Conservation (phyloP, 2,329 filamentous ascomycete genomes). For the Pseudopyricularia javanii region DNA sequence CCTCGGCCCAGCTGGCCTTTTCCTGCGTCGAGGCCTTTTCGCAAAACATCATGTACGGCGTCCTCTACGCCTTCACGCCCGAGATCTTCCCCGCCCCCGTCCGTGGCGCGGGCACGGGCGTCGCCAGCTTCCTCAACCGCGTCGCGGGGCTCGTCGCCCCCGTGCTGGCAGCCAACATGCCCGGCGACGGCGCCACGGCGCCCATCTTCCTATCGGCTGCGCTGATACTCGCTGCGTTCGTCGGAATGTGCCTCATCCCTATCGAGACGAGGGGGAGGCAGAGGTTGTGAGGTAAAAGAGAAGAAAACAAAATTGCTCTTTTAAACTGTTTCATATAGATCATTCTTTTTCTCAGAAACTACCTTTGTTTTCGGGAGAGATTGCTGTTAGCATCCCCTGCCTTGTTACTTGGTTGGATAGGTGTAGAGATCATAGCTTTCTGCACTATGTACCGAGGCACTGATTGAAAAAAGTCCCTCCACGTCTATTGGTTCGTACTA, state of each 20-base stretch:
- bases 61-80: slow-evolving; percentile 65
- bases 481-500: too few relatives aligned
- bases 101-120: slow-evolving; percentile 59
- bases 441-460: too few relatives aligned
- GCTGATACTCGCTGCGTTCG: slow-evolving; percentile 45
- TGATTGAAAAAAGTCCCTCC: too few relatives aligned
- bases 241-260: slow-evolving; percentile 46
- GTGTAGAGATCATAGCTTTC: background rate
- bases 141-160: slow-evolving; percentile 56
- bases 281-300: slow-evolving; percentile 27
- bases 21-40: slow-evolving; percentile 58
- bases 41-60: slow-evolving; percentile 68
- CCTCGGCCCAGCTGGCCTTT: slow-evolving; percentile 49
- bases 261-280: slow-evolving; percentile 52
- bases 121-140: slow-evolving; percentile 60
- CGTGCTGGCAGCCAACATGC: slow-evolving; percentile 49
- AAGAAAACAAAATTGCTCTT: background rate
- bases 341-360: too few relatives aligned
- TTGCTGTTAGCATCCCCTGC: too few relatives aligned
- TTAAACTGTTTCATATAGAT: too few relatives aligned
- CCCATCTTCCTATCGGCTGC: slow-evolving; percentile 46
- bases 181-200: slow-evolving; percentile 42
- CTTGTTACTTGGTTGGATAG: too few relatives aligned
- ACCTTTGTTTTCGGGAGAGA: too few relatives aligned
- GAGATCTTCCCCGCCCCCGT: slow-evolving; percentile 65